Conservation (phyloP, 2,329 filamentous ascomycete species). For the Grosmannia clavigera region DNA sequence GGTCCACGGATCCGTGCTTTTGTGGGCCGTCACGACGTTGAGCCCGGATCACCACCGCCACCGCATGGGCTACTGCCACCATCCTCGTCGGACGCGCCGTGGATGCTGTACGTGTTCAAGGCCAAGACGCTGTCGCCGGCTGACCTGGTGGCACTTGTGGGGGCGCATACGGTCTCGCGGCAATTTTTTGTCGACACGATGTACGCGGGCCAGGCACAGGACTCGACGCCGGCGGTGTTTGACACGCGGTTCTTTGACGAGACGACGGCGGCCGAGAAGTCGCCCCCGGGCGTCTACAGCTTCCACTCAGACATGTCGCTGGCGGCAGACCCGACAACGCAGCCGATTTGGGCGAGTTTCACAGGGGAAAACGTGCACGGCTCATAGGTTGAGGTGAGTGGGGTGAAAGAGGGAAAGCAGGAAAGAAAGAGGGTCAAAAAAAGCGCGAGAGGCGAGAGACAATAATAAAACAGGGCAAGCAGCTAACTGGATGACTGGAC, state of each 20-base stretch:
- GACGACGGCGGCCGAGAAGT: slow-evolving; percentile 18
- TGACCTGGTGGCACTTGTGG: slow-evolving; percentile 41
- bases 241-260: slow-evolving; percentile 37
- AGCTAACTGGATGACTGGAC: neutral
- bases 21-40: slow-evolving; percentile 34
- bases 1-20: slow-evolving; percentile 38
- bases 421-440: neutral
- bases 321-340: slow-evolving; percentile 23
- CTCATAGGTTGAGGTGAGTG: slow-evolving; percentile 28
- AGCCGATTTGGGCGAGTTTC: slow-evolving; percentile 26
- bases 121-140: slow-evolving; percentile 36
- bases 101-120: slow-evolving; percentile 32
- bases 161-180: slow-evolving; percentile 37
- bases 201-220: slow-evolving; percentile 27
- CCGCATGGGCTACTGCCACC: slow-evolving; percentile 33
- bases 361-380: slow-evolving; percentile 20
- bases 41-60: slow-evolving; percentile 16
- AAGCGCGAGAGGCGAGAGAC: neutral
- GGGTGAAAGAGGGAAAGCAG: neutral
- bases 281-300: slow-evolving; percentile 20
- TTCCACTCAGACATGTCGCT: slow-evolving; percentile 30
- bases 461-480: neutral
- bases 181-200: slow-evolving; percentile 31
- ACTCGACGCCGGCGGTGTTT: slow-evolving; percentile 36
- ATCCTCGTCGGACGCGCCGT: slow-evolving; percentile 25